Percentiles rank a stretch among this genome's conserved stretches.
phyloP scores from a whole-genome alignment of 441 rosid species.

The Populus hybrid region DNA sequence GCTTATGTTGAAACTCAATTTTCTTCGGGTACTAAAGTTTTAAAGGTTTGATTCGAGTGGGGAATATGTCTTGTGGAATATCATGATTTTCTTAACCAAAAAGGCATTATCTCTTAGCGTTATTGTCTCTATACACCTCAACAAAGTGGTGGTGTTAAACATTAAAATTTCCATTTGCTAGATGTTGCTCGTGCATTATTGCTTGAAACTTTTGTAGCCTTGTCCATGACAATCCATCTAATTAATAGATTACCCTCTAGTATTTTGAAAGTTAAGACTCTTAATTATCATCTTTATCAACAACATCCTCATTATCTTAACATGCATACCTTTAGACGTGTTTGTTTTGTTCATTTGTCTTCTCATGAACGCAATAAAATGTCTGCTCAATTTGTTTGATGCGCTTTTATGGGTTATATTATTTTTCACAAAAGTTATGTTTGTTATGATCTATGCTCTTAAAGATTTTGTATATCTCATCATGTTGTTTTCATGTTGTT shows the following conservation, averaged over 20 bases:
- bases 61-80: not conserved
- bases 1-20: not conserved
- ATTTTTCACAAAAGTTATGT: not conserved
- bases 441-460: not conserved
- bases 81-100: not conserved
- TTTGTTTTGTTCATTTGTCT: conserved; percentile 6
- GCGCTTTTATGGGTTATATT: not conserved
- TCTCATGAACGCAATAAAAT: conserved; percentile 1
- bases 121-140: not conserved
- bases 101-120: not conserved
- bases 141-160: not conserved
- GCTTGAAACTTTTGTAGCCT: not conserved
- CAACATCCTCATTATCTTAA: not conserved
- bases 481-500: not conserved
- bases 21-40: not conserved
- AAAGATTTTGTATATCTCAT: not conserved
- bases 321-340: not conserved
- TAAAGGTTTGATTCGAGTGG: not conserved
- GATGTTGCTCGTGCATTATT: not conserved
- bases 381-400: not conserved
- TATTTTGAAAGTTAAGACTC: not conserved
- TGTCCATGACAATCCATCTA: not conserved
- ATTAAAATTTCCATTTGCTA: not conserved
- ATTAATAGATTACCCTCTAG: not conserved
- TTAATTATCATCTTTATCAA: not conserved